Percentiles rank a stretch among this genome's conserved stretches.
Evolutionary conservation across 148 eudicot species (phyloP).

Genomic region (Rhododendron griersonianum): DNA sequence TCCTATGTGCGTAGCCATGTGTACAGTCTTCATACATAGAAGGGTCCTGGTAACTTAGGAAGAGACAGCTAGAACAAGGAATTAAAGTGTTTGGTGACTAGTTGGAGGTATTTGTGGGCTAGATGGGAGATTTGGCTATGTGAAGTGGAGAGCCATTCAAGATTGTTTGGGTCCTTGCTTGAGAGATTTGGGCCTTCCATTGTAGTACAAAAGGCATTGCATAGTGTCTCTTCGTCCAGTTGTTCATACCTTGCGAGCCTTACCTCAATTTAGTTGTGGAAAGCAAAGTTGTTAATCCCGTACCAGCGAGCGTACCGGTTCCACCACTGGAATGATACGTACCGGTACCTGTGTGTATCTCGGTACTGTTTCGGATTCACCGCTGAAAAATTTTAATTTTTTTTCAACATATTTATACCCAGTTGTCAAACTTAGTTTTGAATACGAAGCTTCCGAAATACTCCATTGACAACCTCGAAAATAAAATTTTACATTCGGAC

Average conservation of each 20-base stretch:
- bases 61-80: not conserved
- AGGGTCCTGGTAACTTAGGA: not conserved
- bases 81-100: not conserved
- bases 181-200: not conserved
- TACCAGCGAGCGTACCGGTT: too few relatives aligned
- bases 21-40: not conserved
- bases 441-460: not conserved
- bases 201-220: not conserved
- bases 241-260: too few relatives aligned
- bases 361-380: too few relatives aligned
- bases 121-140: not conserved
- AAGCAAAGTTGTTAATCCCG: too few relatives aligned
- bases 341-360: too few relatives aligned
- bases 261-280: too few relatives aligned
- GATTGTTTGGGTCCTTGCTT: not conserved
- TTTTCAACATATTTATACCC: too few relatives aligned
- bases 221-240: not conserved
- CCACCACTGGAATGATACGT: too few relatives aligned
- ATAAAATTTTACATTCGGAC: too few relatives aligned
- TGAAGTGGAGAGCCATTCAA: not conserved
- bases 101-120: not conserved
- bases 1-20: not conserved
- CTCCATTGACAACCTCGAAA: not conserved
- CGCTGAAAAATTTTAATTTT: too few relatives aligned
- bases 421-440: too few relatives aligned